A percentile compares a stretch with the other conserved stretches of the same genome.
Conservation (phyloP, 768 basidiomycete genomes). For the Boletus pseudo-olivaceus region DNA sequence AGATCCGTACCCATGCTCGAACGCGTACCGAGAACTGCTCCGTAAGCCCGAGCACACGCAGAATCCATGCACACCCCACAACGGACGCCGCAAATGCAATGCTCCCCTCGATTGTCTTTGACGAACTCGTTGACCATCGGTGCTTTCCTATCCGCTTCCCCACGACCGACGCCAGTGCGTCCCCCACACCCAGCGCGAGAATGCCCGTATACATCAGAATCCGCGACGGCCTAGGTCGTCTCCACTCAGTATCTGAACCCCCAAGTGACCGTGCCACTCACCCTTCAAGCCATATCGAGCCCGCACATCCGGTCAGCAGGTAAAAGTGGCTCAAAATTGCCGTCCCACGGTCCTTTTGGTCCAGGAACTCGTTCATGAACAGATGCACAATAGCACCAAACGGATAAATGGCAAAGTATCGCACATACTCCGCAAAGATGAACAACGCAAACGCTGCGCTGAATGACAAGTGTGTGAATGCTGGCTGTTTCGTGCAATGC, state of each 20-base stretch:
- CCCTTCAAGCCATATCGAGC: slow-evolving; percentile 94
- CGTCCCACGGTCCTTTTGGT: slow-evolving; percentile 91
- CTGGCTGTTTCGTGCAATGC: slow-evolving; percentile 57
- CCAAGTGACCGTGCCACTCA: slow-evolving; percentile 36
- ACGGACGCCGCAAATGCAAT: slow-evolving; percentile 75
- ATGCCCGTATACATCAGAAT: slow-evolving; percentile 79
- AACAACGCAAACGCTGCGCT: slow-evolving; percentile 93
- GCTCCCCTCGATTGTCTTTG: slow-evolving; percentile 92
- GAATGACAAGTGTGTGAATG: slow-evolving; percentile 93
- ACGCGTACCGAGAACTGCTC: slow-evolving; percentile 74
- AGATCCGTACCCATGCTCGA: neutral
- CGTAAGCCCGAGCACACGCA: slow-evolving; percentile 67
- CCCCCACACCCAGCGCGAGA: slow-evolving; percentile 86
- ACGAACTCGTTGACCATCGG: slow-evolving; percentile 79
- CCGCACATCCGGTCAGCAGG: slow-evolving; percentile 91
- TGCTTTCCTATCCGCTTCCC: slow-evolving; percentile 80
- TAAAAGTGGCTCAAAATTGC: slow-evolving; percentile 98
- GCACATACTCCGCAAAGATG: slow-evolving; percentile 94
- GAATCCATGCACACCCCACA: slow-evolving; percentile 60
- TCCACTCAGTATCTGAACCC: slow-evolving; percentile 3
- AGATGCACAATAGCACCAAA: slow-evolving; percentile 90
- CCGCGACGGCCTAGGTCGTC: slow-evolving; percentile 38
- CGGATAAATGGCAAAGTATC: slow-evolving; percentile 97
- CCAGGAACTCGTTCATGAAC: slow-evolving; percentile 97
- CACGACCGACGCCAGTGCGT: slow-evolving; percentile 91